These are phyloP conservation scores for Bretschneidera sinensis DNA, from an alignment of 345 rosid species.

Conservation along the genomic window DNA sequence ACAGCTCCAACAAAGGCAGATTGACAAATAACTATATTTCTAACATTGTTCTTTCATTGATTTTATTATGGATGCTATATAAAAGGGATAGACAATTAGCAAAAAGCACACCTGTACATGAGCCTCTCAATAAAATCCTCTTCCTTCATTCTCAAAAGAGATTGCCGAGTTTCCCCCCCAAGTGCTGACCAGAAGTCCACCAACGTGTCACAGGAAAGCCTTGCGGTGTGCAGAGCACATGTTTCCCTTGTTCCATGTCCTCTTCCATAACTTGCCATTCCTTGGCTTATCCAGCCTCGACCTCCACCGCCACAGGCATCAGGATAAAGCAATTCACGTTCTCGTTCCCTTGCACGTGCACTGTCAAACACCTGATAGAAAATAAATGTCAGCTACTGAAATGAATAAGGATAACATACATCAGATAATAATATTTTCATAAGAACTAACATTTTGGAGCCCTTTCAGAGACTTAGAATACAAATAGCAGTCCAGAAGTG, in stretches of 20 bases:
- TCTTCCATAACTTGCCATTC: slow-evolving; percentile 71
- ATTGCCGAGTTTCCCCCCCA: slow-evolving; percentile 76
- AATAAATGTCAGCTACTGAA: slow-evolving; percentile 34
- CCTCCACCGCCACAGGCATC: slow-evolving; percentile 99
- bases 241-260: slow-evolving; percentile 92
- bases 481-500: slow-evolving; percentile 77
- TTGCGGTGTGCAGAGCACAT: slow-evolving; percentile 88
- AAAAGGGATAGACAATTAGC: slow-evolving; percentile 14
- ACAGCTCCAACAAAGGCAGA: slow-evolving; percentile 15
- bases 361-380: slow-evolving; percentile 81
- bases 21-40: slow-evolving; percentile 12
- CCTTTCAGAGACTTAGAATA: slow-evolving; percentile 62
- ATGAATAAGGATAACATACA: slow-evolving; percentile 2
- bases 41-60: slow-evolving; percentile 7
- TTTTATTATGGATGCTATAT: slow-evolving; percentile 11
- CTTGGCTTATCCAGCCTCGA: slow-evolving; percentile 97
- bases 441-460: slow-evolving; percentile 66
- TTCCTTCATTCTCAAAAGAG: slow-evolving; percentile 95
- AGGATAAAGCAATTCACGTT: slow-evolving; percentile 91
- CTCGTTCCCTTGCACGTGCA: slow-evolving; percentile 86
- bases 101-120: slow-evolving; percentile 65
- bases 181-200: slow-evolving; percentile 95
- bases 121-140: slow-evolving; percentile 97
- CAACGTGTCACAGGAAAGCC: slow-evolving; percentile 85
- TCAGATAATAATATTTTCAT: not conserved